These are phyloP conservation scores for Lycium barbarum DNA, from an alignment of 257 asterid genomes.

Conservation along the genomic window DNA sequence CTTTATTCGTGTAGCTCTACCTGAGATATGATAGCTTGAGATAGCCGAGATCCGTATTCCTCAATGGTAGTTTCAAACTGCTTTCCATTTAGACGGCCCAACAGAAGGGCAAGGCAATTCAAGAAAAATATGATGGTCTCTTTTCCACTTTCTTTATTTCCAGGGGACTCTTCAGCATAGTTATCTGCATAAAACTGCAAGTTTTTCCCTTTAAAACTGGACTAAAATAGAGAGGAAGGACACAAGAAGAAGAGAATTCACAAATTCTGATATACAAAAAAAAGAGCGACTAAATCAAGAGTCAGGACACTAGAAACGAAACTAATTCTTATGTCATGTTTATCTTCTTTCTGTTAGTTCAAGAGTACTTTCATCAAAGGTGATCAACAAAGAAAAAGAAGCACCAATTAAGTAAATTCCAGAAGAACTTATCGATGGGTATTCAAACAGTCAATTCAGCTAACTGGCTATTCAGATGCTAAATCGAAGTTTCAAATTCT, in stretches of 20 bases:
- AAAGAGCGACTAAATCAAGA: neutral
- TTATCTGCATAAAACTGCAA: slow-evolving; percentile 77
- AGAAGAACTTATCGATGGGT: neutral
- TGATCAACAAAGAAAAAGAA: neutral
- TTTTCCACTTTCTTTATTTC: slow-evolving; percentile 56
- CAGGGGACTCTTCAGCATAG: slow-evolving; percentile 57
- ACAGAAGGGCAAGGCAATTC: slow-evolving; percentile 78
- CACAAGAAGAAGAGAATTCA: slow-evolving; percentile 15
- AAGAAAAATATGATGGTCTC: slow-evolving; percentile 78
- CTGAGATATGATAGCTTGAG: slow-evolving; percentile 77
- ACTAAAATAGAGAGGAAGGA: slow-evolving; percentile 13
- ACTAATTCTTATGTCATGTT: slow-evolving; percentile 7
- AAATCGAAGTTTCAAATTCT: neutral
- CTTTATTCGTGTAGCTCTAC: slow-evolving; percentile 47
- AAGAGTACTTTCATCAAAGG: slow-evolving; percentile 9
- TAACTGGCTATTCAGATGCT: slow-evolving; percentile 15
- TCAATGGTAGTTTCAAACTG: slow-evolving; percentile 61
- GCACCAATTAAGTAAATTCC: slow-evolving; percentile 1
- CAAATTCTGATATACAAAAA: neutral
- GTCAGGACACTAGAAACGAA: neutral
- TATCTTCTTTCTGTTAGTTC: neutral
- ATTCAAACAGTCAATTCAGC: slow-evolving; percentile 14
- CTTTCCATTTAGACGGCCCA: slow-evolving; percentile 73
- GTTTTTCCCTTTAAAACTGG: slow-evolving; percentile 14
- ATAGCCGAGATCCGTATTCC: slow-evolving; percentile 74